A percentile compares a stretch with the other conserved stretches of the same genome.
phyloP scores from a whole-genome alignment of 73 alveolate genomes.

The Chromera velia region DNA sequence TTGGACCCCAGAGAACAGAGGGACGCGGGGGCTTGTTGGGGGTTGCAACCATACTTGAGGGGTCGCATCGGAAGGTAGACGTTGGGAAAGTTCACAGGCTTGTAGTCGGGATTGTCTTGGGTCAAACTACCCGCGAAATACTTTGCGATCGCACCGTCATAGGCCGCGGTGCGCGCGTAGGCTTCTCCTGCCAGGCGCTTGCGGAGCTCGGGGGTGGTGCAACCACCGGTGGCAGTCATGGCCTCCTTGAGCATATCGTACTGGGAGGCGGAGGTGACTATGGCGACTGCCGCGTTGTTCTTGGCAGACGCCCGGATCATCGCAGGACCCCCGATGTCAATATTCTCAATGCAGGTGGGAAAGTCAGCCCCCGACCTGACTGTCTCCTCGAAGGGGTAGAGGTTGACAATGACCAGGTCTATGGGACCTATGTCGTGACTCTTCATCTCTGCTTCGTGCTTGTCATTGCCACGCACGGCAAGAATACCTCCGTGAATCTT shows the following conservation, averaged over 20 bases:
- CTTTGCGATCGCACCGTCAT: slow-evolving; percentile 19
- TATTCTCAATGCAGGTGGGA: slow-evolving; percentile 37
- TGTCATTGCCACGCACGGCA: slow-evolving; percentile 36
- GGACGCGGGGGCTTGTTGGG: slow-evolving; percentile 37
- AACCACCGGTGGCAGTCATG: neutral
- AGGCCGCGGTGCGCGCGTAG: slow-evolving; percentile 23
- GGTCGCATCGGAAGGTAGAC: neutral
- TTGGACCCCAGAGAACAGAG: slow-evolving; percentile 28
- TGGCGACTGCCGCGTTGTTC: slow-evolving; percentile 38
- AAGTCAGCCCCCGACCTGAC: neutral
- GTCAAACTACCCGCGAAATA: slow-evolving; percentile 22
- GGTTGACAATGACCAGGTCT: slow-evolving; percentile 25
- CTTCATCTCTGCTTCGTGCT: slow-evolving; percentile 33
- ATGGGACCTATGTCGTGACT: slow-evolving; percentile 26
- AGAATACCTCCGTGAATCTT: slow-evolving; percentile 42
- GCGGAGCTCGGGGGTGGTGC: neutral
- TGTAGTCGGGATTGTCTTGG: neutral
- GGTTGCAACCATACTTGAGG: slow-evolving; percentile 41
- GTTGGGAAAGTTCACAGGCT: neutral
- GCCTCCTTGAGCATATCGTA: neutral
- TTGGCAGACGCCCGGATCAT: slow-evolving; percentile 44
- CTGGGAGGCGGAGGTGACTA: slow-evolving; percentile 36
- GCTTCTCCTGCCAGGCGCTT: slow-evolving; percentile 12
- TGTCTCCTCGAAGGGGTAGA: slow-evolving; percentile 24
- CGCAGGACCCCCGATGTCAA: slow-evolving; percentile 46